Conservation (phyloP, 2,329 filamentous ascomycete species). For the Monosporascus sp. region DNA sequence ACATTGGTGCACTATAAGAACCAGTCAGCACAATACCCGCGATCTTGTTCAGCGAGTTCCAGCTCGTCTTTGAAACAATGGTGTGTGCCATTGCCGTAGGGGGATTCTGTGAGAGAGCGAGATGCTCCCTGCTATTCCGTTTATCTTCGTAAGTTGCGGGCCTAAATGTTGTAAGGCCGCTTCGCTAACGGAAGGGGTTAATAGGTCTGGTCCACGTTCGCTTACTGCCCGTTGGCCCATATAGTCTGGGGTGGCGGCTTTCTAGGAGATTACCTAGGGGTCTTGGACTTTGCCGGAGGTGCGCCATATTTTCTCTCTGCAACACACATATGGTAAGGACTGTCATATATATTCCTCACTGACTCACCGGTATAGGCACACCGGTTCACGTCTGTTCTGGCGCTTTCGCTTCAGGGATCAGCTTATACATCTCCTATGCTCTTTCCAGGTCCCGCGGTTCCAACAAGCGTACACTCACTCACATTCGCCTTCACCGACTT, state of each 20-base stretch:
- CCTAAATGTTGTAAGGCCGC: neutral
- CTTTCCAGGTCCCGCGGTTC: conserved; percentile 41
- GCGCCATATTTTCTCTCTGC: neutral
- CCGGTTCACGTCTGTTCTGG: conserved; percentile 37
- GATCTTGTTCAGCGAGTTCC: conserved; percentile 46
- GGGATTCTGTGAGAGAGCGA: conserved; percentile 41
- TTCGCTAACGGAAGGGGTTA: no score
- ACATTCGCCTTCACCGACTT: conserved; percentile 40
- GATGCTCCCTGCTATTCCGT: conserved; percentile 39
- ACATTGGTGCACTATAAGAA: conserved; percentile 38
- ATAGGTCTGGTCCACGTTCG: conserved; percentile 43
- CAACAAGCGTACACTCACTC: conserved; percentile 36
- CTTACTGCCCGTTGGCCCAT: conserved; percentile 42
- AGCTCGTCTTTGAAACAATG: conserved; percentile 43
- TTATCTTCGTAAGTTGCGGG: conserved; percentile 33
- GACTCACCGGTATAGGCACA: conserved; percentile 24
- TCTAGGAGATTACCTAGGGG: conserved; percentile 37
- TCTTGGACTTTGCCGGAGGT: conserved; percentile 40
- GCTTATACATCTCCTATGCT: conserved; percentile 45
- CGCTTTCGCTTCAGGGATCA: conserved; percentile 36
- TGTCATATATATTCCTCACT: no score
- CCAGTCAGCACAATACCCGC: conserved; percentile 45
- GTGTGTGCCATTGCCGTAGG: conserved; percentile 47
- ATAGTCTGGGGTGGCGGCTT: conserved; percentile 43
- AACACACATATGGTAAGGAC: no score